A percentile compares a stretch with the other conserved stretches of the same genome.
Conservation (phyloP, 768 basidiomycete species). For the Termitomyces sp. region DNA sequence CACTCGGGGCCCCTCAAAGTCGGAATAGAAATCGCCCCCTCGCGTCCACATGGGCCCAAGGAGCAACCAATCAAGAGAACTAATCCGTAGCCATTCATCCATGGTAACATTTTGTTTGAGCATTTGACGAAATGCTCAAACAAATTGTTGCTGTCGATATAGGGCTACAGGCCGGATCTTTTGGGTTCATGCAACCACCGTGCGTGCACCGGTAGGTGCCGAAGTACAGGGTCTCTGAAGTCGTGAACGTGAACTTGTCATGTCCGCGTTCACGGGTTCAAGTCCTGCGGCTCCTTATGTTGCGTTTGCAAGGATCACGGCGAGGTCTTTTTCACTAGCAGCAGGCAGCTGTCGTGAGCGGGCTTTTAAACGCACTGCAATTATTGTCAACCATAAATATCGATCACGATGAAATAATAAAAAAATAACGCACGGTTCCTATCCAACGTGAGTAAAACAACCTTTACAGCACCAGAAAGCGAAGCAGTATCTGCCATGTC, state of each 20-base stretch:
- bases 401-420: neutral
- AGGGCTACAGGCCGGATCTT: neutral
- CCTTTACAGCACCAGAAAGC: conserved; percentile 55
- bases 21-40: neutral
- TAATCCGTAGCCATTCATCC: neutral
- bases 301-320: conserved; percentile 44
- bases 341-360: conserved; percentile 81
- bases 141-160: neutral
- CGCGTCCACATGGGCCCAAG: neutral
- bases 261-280: neutral
- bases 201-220: neutral
- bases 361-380: conserved; percentile 82
- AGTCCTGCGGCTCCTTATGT: conserved; percentile 1
- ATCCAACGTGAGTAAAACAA: conserved; percentile 86
- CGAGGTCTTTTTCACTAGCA: conserved; percentile 83
- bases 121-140: neutral
- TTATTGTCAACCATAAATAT: conserved; percentile 1
- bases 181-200: neutral
- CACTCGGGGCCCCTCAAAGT: neutral
- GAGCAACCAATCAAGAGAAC: conserved; percentile 2
- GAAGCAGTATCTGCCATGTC: conserved; percentile 28
- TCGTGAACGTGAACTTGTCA: neutral
- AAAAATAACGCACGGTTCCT: conserved; percentile 67
- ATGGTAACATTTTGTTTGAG: neutral
- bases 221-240: neutral